Evolutionary conservation across 1,139 yeast genomes (phyloP).

Genomic region (Kodamaea anthophila): DNA sequence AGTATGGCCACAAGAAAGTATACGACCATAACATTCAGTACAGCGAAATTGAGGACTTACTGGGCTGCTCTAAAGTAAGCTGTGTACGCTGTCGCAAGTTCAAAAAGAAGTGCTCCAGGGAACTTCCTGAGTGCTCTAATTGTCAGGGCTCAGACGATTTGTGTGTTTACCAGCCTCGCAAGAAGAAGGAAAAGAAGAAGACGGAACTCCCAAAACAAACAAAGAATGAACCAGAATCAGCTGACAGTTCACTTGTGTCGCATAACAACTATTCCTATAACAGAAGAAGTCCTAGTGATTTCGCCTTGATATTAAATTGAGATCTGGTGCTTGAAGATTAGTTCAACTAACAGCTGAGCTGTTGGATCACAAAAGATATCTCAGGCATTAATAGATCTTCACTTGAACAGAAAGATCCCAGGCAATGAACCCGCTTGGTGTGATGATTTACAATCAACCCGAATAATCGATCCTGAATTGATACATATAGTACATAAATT

Average conservation of each 20-base stretch:
- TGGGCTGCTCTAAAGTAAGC: constrained; percentile 16
- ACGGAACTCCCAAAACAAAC: not conserved
- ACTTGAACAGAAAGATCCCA: too few species aligned
- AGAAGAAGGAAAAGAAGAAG: constrained; percentile 5
- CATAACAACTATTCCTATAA: not conserved
- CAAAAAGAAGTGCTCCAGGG: constrained; percentile 20
- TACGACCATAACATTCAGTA: constrained; percentile 16
- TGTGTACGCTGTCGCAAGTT: constrained; percentile 21
- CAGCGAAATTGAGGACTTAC: constrained; percentile 12
- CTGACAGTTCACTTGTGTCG: too few species aligned
- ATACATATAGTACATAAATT: too few species aligned
- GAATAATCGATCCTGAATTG: too few species aligned
- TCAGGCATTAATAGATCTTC: too few species aligned
- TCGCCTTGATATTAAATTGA: constrained; percentile 2
- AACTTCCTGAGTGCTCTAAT: constrained; percentile 20
- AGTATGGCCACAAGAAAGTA: constrained; percentile 11
- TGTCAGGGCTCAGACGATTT: constrained; percentile 19
- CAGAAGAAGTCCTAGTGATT: constrained; percentile 1
- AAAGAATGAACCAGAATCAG: not conserved
- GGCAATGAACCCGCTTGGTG: too few species aligned
- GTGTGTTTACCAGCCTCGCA: constrained; percentile 18
- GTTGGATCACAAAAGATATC: too few species aligned
- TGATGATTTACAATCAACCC: too few species aligned
- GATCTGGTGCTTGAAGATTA: too few species aligned
- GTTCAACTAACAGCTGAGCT: too few species aligned